These are phyloP conservation scores for Psilocybe cyanescens DNA, from an alignment of 768 basidiomycete species.

Conservation along the genomic window DNA sequence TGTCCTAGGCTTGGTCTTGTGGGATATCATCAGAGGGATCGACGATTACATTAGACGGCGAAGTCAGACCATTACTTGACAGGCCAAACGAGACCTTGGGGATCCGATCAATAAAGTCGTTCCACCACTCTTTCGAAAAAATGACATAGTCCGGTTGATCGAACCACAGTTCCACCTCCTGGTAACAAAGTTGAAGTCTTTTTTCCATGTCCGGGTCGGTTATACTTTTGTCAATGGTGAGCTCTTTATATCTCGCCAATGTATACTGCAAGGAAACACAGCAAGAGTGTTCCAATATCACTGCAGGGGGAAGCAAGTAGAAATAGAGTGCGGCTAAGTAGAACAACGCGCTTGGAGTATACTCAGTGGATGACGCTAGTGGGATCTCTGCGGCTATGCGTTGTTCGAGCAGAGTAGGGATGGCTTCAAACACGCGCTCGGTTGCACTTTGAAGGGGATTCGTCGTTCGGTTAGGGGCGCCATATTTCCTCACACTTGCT, in stretches of 20 bases:
- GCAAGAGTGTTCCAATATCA: background rate
- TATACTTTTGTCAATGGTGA: background rate
- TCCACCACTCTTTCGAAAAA: constrained; percentile 2
- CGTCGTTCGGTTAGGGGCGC: too few species aligned
- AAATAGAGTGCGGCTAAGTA: background rate
- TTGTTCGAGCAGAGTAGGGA: background rate
- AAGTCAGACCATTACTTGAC: too few species aligned
- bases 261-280: background rate
- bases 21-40: too few species aligned
- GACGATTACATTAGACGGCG: too few species aligned
- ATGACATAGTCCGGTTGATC: background rate
- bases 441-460: too few species aligned
- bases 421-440: background rate
- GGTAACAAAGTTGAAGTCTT: background rate
- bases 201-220: background rate
- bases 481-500: too few species aligned
- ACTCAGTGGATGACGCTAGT: background rate
- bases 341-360: background rate
- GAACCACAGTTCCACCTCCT: background rate
- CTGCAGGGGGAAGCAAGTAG: background rate
- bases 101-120: background rate
- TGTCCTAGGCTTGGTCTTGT: too few species aligned
- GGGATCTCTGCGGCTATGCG: too few species aligned
- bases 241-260: background rate
- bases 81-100: too few species aligned